These are phyloP conservation scores for Melanomma pulvis-pyrius DNA, from an alignment of 495 filamentous ascomycete species.

Conservation along the genomic window DNA sequence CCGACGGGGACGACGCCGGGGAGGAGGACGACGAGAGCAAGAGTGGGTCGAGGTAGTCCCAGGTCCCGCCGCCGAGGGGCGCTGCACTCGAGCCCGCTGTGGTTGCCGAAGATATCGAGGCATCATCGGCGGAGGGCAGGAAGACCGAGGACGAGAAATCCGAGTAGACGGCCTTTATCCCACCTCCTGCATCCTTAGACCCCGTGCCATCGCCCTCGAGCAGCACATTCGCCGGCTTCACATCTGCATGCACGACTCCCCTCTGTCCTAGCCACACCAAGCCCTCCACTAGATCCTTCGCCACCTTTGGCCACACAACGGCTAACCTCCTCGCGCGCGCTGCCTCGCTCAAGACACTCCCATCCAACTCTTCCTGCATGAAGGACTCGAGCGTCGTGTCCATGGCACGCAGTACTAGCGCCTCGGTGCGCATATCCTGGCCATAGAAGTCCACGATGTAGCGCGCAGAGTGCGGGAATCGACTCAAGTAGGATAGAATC, in stretches of 20 bases:
- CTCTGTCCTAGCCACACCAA: constrained; percentile 56
- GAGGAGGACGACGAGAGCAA: constrained; percentile 45
- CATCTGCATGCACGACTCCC: constrained; percentile 58
- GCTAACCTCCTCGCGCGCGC: constrained; percentile 32
- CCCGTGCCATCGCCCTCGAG: constrained; percentile 39
- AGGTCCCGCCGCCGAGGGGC: constrained; percentile 54
- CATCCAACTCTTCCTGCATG: constrained; percentile 44
- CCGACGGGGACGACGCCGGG: constrained; percentile 20
- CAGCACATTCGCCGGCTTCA: constrained; percentile 61
- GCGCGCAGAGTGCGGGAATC: constrained; percentile 41
- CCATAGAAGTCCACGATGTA: constrained; percentile 62
- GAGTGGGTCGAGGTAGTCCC: constrained; percentile 62
- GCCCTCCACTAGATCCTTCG: constrained; percentile 53
- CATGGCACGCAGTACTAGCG: constrained; percentile 59
- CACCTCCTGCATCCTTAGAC: no score
- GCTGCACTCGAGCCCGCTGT: constrained; percentile 8
- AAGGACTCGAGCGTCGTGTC: constrained; percentile 56
- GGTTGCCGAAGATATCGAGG: constrained; percentile 30
- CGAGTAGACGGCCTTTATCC: constrained; percentile 54
- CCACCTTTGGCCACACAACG: constrained; percentile 46
- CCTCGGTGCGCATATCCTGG: constrained; percentile 51
- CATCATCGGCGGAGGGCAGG: background rate
- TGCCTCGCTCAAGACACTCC: constrained; percentile 31
- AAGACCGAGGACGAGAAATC: constrained; percentile 62
- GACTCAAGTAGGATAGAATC: constrained; percentile 54